Conservation (phyloP, 148 eudicot species). For the Rhododendron mucronatum region DNA sequence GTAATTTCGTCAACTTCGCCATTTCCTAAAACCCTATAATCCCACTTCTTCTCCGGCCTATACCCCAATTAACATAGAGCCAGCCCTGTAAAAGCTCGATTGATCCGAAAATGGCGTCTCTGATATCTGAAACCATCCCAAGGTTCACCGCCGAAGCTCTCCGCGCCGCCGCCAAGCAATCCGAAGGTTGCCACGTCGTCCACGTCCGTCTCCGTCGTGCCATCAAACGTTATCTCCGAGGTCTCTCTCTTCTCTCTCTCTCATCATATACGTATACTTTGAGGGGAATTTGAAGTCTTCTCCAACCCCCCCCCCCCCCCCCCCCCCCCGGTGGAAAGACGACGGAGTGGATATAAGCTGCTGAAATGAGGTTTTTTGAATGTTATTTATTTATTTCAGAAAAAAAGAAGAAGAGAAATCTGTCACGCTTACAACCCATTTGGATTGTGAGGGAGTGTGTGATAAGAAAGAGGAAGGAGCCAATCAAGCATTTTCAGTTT, state of each 20-base stretch:
- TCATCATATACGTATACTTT: not conserved
- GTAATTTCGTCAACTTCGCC: not conserved
- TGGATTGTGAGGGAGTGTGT: not conserved
- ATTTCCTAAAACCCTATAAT: not conserved
- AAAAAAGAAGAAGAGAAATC: not conserved
- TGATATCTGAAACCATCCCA: conserved; percentile 36
- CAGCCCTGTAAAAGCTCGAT: not conserved
- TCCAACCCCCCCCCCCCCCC: too few species aligned
- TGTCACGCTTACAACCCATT: too few species aligned
- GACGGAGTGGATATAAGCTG: not conserved
- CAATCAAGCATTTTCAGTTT: not conserved
- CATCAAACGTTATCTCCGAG: conserved; percentile 49
- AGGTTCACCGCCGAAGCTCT: conserved; percentile 57
- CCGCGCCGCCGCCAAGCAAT: conserved; percentile 65
- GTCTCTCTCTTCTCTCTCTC: conserved; percentile 25
- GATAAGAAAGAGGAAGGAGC: not conserved
- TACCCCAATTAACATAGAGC: not conserved
- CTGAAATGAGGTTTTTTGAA: not conserved
- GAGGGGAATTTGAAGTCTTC: not conserved
- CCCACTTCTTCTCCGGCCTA: not conserved
- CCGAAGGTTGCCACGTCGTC: conserved; percentile 53
- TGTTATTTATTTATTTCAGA: not conserved
- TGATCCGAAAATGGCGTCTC: conserved; percentile 43
- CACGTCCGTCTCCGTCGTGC: conserved; percentile 78
- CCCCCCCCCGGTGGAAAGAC: not conserved